phyloP scores from a whole-genome alignment of 768 basidiomycete species.

The Neoboletus brunneissimus region DNA sequence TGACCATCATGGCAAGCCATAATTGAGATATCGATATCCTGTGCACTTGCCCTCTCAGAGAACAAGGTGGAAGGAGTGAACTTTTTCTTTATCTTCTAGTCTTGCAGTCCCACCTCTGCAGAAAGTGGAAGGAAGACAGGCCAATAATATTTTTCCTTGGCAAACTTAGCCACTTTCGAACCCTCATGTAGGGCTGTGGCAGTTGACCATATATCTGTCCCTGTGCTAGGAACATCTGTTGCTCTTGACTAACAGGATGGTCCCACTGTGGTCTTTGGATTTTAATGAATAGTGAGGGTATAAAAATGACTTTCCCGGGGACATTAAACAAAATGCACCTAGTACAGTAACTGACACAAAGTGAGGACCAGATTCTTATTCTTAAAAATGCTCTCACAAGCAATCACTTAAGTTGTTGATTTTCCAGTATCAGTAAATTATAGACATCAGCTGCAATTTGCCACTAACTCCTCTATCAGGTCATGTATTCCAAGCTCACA shows the following conservation, averaged over 20 bases:
- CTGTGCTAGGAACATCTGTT: conserved; percentile 40
- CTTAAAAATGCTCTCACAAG: not conserved
- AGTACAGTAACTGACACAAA: not conserved
- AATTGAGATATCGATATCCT: conserved; percentile 59
- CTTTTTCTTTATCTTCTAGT: conserved; percentile 32
- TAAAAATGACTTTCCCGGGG: not conserved
- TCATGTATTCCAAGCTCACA: conserved; percentile 50
- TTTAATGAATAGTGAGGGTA: not conserved
- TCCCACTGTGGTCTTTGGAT: conserved; percentile 36
- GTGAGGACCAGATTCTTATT: not conserved
- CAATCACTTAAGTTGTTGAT: not conserved
- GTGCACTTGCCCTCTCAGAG: conserved; percentile 48
- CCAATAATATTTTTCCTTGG: conserved; percentile 46
- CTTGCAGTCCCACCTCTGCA: conserved; percentile 36
- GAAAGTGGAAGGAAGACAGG: conserved; percentile 49
- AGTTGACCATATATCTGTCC: conserved; percentile 38
- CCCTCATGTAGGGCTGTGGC: conserved; percentile 20
- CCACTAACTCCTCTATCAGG: conserved; percentile 40
- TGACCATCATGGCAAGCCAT: conserved; percentile 48
- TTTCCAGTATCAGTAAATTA: not conserved
- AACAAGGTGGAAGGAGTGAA: conserved; percentile 49
- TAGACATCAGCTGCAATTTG: conserved; percentile 7
- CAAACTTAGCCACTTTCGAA: conserved; percentile 32
- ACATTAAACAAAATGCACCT: not conserved
- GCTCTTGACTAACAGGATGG: conserved; percentile 49